Conservation (phyloP, 345 rosid species). For the Brassica rapa region DNA sequence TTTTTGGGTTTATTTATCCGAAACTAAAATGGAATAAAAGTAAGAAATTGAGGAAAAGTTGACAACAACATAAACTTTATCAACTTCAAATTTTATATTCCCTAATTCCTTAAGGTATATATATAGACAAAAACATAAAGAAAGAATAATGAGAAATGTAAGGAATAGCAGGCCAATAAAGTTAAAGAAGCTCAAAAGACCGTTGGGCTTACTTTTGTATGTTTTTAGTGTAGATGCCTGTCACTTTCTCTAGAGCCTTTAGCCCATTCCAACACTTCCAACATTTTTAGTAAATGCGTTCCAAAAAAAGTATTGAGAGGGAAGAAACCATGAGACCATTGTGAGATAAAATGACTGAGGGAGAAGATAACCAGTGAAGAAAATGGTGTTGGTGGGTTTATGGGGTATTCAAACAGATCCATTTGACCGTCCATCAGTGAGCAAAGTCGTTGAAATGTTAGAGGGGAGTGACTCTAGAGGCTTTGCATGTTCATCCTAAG, state of each 20-base stretch:
- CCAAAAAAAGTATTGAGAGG: neutral
- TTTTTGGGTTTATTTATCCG: constrained; percentile 27
- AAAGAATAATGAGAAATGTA: too few relatives aligned
- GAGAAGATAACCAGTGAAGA: neutral
- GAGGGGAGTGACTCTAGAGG: neutral
- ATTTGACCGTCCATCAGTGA: neutral
- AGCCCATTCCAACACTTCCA: constrained; percentile 2
- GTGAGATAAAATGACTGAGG: neutral
- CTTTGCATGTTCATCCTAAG: neutral
- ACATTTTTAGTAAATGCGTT: too few relatives aligned
- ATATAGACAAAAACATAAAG: too few relatives aligned
- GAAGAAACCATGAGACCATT: neutral
- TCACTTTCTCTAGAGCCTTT: neutral
- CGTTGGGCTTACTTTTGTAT: constrained; percentile 18
- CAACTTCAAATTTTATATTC: too few relatives aligned
- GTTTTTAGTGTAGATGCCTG: neutral
- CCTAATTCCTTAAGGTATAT: too few relatives aligned
- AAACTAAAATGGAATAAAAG: neutral
- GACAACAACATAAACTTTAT: too few relatives aligned
- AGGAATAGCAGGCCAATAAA: neutral
- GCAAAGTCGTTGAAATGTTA: neutral
- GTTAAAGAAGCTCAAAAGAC: neutral
- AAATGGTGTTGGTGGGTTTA: neutral
- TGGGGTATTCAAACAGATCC: neutral
- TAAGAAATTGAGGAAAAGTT: neutral